phyloP scores from a whole-genome alignment of 2,329 filamentous ascomycete species.

The Colletotrichum kahawae region DNA sequence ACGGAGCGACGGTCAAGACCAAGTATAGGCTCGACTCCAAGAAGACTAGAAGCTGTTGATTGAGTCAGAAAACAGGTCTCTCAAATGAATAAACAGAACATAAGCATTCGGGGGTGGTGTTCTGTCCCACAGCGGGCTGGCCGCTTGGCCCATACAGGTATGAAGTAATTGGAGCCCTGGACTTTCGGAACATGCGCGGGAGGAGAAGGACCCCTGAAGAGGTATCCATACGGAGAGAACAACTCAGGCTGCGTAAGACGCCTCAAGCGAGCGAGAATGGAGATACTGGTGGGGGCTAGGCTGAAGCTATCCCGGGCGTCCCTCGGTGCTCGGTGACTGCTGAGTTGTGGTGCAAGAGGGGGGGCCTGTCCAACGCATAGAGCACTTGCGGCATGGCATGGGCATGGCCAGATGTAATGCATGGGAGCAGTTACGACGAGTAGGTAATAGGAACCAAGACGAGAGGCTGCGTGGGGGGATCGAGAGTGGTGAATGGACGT shows the following conservation, averaged over 20 bases:
- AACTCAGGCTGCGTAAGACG: not conserved
- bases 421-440: not conserved
- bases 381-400: not conserved
- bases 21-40: not conserved
- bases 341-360: not conserved
- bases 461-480: slow-evolving; percentile 2
- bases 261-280: not conserved
- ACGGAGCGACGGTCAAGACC: not conserved
- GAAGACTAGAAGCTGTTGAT: slow-evolving; percentile 2
- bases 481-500: slow-evolving; percentile 6
- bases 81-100: not conserved
- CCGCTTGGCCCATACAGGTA: slow-evolving; percentile 6
- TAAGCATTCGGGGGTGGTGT: not conserved
- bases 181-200: not conserved
- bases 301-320: slow-evolving; percentile 17
- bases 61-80: slow-evolving; percentile 5
- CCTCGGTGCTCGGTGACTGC: slow-evolving; percentile 15
- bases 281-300: not conserved
- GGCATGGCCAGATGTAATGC: not conserved
- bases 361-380: not conserved
- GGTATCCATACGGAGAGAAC: not conserved
- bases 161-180: not conserved
- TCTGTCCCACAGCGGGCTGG: not conserved
- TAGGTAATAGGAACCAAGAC: not conserved
- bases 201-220: slow-evolving; percentile 3